These are phyloP conservation scores for Aspergillus jensenii DNA, from an alignment of 2,329 filamentous ascomycete species.

Conservation along the genomic window DNA sequence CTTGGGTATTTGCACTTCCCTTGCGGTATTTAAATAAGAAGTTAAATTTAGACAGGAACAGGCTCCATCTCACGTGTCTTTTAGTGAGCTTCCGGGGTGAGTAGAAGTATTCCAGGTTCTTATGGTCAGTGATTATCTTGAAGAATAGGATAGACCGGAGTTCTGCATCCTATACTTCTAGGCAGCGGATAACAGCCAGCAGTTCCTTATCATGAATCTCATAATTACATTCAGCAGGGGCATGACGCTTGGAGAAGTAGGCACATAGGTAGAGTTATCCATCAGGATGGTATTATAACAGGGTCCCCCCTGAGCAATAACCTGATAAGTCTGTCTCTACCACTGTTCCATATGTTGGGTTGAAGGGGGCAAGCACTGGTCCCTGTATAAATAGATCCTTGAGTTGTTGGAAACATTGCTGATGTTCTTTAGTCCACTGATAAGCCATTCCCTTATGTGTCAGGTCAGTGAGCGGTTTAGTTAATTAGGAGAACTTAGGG, in stretches of 20 bases:
- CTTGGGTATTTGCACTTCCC: not conserved
- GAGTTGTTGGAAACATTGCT: not conserved
- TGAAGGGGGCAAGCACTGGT: not conserved
- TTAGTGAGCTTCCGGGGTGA: not conserved
- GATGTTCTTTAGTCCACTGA: not conserved
- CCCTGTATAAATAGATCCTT: not conserved
- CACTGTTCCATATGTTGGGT: not conserved
- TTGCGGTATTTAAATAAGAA: not conserved
- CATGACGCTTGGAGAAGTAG: not conserved
- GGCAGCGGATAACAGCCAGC: not conserved
- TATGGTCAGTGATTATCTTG: not conserved
- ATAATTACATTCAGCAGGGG: not conserved
- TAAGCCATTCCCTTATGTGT: not conserved
- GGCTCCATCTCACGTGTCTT: not conserved
- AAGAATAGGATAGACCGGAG: too few relatives aligned
- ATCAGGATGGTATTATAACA: not conserved
- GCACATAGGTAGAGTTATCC: not conserved
- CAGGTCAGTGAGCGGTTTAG: not conserved
- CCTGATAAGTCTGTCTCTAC: not conserved
- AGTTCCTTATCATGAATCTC: not conserved
- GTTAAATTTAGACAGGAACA: not conserved
- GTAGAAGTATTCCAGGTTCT: not conserved
- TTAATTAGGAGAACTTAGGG: not conserved
- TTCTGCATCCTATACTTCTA: not conserved
- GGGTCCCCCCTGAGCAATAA: not conserved